Evolutionary conservation across 192 early-diverging fungal genomes (phyloP).

Genomic region (Rhizophagus sp.): DNA sequence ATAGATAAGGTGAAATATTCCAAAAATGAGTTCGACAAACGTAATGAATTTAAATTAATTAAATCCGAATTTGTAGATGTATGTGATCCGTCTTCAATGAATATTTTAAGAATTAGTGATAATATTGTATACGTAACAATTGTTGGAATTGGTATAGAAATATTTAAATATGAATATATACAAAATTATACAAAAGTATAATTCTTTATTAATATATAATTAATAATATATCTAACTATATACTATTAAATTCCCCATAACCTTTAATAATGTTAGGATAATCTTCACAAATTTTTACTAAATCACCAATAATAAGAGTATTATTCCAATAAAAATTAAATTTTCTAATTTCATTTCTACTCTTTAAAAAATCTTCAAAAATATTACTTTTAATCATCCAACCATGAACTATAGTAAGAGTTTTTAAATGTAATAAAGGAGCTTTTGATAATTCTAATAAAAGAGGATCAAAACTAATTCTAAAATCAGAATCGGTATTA

Average conservation of each 20-base stretch:
- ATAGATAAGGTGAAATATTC: too few relatives aligned
- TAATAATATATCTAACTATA: not conserved
- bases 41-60: constrained; percentile 31
- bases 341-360: not conserved
- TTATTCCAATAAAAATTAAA: constrained; percentile 16
- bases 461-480: not conserved
- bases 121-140: constrained; percentile 38
- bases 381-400: not conserved
- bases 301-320: not conserved
- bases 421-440: not conserved
- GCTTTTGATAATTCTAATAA: not conserved
- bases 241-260: constrained; percentile 8
- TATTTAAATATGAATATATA: constrained; percentile 39
- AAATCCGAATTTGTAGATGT: constrained; percentile 60
- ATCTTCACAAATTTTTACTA: not conserved
- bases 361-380: not conserved
- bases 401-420: not conserved
- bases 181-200: not conserved
- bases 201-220: not conserved
- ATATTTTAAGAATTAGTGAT: constrained; percentile 25
- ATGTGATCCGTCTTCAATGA: constrained; percentile 66
- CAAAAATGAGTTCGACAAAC: not conserved
- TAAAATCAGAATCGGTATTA: not conserved
- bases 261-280: not conserved
- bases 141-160: constrained; percentile 62